Evolutionary conservation across 208 protist genomes (phyloP).

Genomic region (Acanthamoeba healyi): DNA sequence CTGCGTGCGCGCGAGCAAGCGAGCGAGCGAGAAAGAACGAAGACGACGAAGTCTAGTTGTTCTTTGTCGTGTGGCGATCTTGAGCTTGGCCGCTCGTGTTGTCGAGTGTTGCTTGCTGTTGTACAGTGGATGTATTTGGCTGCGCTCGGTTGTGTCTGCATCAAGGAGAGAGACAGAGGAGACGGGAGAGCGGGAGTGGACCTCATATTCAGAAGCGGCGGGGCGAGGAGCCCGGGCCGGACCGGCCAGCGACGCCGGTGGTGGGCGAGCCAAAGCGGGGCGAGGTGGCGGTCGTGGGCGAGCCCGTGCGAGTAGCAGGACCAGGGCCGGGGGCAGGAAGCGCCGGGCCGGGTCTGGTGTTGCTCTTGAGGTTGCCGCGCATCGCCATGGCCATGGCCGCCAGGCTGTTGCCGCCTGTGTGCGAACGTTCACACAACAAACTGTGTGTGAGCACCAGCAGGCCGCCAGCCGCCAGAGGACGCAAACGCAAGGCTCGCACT

Average conservation of each 20-base stretch:
- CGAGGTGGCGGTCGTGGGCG: background rate
- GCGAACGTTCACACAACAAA: background rate
- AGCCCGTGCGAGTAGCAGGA: background rate
- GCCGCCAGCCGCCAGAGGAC: no score
- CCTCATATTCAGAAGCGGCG: background rate
- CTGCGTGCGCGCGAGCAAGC: no score
- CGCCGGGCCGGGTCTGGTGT: background rate
- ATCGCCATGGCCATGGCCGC: constrained; percentile 43
- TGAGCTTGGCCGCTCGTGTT: no score
- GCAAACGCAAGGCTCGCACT: background rate
- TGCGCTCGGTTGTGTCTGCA: background rate
- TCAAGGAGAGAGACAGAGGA: background rate
- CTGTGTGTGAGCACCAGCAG: no score
- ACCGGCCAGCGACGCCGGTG: background rate
- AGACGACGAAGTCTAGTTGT: no score
- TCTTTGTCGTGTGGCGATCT: no score
- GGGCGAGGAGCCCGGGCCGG: background rate
- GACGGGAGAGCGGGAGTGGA: background rate
- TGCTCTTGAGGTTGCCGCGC: constrained; percentile 6
- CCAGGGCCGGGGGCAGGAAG: background rate
- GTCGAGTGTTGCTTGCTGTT: no score
- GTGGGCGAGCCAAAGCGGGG: background rate
- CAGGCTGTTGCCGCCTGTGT: background rate
- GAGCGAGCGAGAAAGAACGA: no score
- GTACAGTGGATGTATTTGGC: no score